These are phyloP conservation scores for Didymella sp. DNA, from an alignment of 2,329 filamentous ascomycete species.

Conservation along the genomic window DNA sequence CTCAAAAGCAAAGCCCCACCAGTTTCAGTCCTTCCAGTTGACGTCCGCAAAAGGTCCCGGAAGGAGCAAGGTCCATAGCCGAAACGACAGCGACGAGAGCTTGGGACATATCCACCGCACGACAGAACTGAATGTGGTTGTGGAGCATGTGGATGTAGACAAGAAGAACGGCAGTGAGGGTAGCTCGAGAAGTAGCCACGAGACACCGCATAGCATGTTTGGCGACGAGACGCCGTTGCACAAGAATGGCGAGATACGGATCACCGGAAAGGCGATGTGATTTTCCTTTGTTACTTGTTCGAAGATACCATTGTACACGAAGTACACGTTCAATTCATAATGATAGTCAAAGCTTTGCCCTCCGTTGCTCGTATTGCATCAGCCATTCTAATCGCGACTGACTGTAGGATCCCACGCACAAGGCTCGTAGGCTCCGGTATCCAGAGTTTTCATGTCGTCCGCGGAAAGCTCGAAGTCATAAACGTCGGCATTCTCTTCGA, in stretches of 20 bases:
- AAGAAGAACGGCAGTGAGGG: conserved; percentile 12
- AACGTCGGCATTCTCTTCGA: conserved; percentile 65
- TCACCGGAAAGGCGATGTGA: conserved; percentile 12
- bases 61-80: conserved; percentile 23
- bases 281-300: conserved; percentile 10
- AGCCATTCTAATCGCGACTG: conserved; percentile 45
- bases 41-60: conserved; percentile 17
- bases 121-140: conserved; percentile 35
- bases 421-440: conserved; percentile 63
- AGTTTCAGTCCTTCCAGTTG: conserved; percentile 30
- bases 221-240: conserved; percentile 39
- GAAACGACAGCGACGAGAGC: conserved; percentile 35
- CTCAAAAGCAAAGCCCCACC: conserved; percentile 14
- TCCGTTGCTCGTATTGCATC: not conserved
- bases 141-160: conserved; percentile 22
- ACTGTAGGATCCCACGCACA: conserved; percentile 66
- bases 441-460: conserved; percentile 65
- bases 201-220: conserved; percentile 32
- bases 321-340: conserved; percentile 3
- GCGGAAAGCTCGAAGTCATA: conserved; percentile 66
- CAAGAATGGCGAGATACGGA: conserved; percentile 19
- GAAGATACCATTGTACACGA: conserved; percentile 15
- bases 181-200: conserved; percentile 31
- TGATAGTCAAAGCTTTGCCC: conserved; percentile 9
- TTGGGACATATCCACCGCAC: conserved; percentile 35